Evolutionary conservation across 2,329 filamentous ascomycete genomes (phyloP).

Genomic region (Fonsecaea pedrosoi): DNA sequence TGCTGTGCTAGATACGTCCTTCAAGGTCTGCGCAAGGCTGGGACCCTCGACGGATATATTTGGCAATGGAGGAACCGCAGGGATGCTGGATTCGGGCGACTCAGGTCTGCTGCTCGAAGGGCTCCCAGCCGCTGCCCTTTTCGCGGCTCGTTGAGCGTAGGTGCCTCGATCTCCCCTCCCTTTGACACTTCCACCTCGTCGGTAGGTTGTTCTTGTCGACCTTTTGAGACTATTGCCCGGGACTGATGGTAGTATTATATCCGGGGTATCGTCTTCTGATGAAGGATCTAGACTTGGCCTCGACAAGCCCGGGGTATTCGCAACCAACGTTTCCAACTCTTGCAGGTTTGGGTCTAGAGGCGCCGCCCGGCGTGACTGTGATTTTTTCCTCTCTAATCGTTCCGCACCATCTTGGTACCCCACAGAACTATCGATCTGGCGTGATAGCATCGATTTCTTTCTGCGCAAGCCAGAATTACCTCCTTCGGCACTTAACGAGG

Average conservation of each 20-base stretch:
- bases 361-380: constrained; percentile 59
- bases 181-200: constrained; percentile 83
- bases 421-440: constrained; percentile 79
- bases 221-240: constrained; percentile 81
- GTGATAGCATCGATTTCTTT: constrained; percentile 95
- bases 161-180: constrained; percentile 65
- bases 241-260: constrained; percentile 76
- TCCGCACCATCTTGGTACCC: constrained; percentile 86
- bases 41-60: constrained; percentile 47
- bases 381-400: constrained; percentile 74
- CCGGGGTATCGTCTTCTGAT: constrained; percentile 64
- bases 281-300: constrained; percentile 56
- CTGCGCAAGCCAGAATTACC: constrained; percentile 69
- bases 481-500: constrained; percentile 40
- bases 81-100: constrained; percentile 39
- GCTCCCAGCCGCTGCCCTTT: constrained; percentile 49
- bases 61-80: constrained; percentile 43
- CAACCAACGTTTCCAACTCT: constrained; percentile 79
- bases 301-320: constrained; percentile 68
- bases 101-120: constrained; percentile 29
- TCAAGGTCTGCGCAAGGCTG: constrained; percentile 56
- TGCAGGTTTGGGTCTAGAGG: constrained; percentile 69
- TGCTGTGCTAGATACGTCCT: constrained; percentile 40
- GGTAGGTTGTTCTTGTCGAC: constrained; percentile 90
- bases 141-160: constrained; percentile 74